Evolutionary conservation across 768 basidiomycete genomes (phyloP).

Genomic region (Mycena alexandri): DNA sequence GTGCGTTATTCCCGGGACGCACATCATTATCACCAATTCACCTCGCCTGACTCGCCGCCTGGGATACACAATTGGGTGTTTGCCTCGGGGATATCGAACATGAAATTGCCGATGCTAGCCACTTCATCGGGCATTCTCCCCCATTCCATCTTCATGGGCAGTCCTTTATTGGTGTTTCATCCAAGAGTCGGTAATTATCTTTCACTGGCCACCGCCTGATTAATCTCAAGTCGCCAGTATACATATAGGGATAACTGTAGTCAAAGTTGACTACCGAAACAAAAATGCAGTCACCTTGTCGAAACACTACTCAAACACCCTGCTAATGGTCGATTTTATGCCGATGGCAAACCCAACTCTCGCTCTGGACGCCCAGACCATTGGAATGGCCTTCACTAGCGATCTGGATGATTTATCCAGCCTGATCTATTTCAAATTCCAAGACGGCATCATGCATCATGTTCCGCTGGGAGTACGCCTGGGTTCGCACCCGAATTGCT

Average conservation of each 20-base stretch:
- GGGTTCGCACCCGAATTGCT: neutral
- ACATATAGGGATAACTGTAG: neutral
- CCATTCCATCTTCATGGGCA: slow-evolving; percentile 1
- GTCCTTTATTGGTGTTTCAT: slow-evolving; percentile 14
- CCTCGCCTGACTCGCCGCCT: neutral
- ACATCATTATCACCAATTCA: slow-evolving; percentile 13
- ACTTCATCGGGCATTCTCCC: neutral
- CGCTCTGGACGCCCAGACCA: neutral
- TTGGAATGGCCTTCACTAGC: slow-evolving; percentile 16
- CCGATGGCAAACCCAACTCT: neutral
- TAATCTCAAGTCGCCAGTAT: neutral
- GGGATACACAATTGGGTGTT: slow-evolving; percentile 12
- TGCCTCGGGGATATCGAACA: slow-evolving; percentile 10
- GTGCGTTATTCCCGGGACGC: slow-evolving; percentile 25
- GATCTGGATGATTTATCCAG: neutral
- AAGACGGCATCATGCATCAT: neutral
- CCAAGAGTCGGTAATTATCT: neutral
- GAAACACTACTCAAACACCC: neutral
- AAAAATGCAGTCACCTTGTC: neutral
- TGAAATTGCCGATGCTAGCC: neutral
- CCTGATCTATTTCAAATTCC: slow-evolving; percentile 16
- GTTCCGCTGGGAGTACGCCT: slow-evolving; percentile 9
- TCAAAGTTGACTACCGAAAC: slow-evolving; percentile 14
- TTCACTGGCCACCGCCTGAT: neutral
- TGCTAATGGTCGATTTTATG: neutral